Base-by-base conservation (phyloP, 148 eudicot genomes). In the Selenicereus undatus region DNA sequence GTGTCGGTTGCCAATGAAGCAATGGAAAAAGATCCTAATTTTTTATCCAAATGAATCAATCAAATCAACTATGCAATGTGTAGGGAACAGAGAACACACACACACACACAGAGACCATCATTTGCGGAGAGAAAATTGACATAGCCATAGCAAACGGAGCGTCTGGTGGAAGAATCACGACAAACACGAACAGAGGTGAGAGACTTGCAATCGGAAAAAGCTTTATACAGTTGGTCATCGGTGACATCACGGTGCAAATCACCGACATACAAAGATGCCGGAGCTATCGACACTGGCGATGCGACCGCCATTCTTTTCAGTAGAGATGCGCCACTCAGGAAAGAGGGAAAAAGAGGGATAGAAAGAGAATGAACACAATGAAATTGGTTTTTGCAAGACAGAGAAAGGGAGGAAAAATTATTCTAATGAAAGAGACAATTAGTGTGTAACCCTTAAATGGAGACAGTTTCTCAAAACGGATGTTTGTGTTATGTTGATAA, bases 101-200 rank as follows among this genome's bases (percentile, higher is more conserved):
- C 32, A 45, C 0, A 6, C 0, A 10, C 18, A 29, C 9, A 74
- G 4, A 80, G 2, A 94, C 98, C 98, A 62, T 92, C 97, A 54
- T 89, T 91, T 20, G 84, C 87, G 43, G 92, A 84, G 75, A 86
- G 54, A 77, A 89, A 90, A 84, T 94, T 94, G 85, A 90, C 92
- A 78, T 90, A 94, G 56, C 92, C 98, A 76, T 94, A 94, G 64
- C 94, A 82, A 73, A 94, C 92, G 12, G 98, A 94, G 9, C 88
- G 89, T 11, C 90, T 89, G 48, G 89, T 82, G 30, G 91, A 71
- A 11, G 90, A 87, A 75, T 94, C 97, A 12, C 93, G 90, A 74
- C 98, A 94, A 81, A 94, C 90, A 8, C 97, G 93, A 16, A 94
- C 98, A 8, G 97, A 90, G 2, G 92, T 78, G 2, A 90, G 84